Evolutionary conservation across 148 eudicot species (phyloP), one percentile per base, ranked within the genome.

Genomic region (Agrostemma githago): DNA sequence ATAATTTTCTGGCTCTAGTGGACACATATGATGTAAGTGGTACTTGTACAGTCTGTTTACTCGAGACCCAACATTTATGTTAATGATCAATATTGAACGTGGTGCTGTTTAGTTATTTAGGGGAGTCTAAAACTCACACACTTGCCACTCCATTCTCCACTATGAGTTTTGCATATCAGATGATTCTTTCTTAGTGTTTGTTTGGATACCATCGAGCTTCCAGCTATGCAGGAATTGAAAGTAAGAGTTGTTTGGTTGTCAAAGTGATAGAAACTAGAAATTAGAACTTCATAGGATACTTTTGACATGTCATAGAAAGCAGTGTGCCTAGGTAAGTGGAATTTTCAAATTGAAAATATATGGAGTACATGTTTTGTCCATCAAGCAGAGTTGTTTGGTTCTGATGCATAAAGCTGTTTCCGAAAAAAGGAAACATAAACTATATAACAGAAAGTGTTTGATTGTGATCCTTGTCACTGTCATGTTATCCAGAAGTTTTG

Each of bases 11-110:
- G 77, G 99, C 97, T 79, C 94, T 95, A 70, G 99, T 95, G 68
- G 99, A 95, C 84, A 95, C 99, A 19, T 95, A 95, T 78, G 99
- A 95, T 84, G 99, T 92, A 90, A 90, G 99, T 86, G 71, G 21
- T 51, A 56, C 41, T 69, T 69, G 8, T 17, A 10, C 51, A 48
- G 38, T 67, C 56, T 67, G 34, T 44, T 67, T n/a, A 66, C 42
- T 73, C 19, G 9, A 5, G 61, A 40, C 1, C 16, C 68, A 43
- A 26, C 64, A 14, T 70, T 43, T 60, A 16, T 60, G 21, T 37
- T 70, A 21, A 41, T 76, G 34, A 41, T 68, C 57, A 43, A 59
- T 9, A 44, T 38, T 26, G 58, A 58, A 57, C 10, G 39, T 51
- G 62, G 20, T 15, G 3, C 20, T 43, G 34, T 37, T 40, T 68